These are phyloP conservation scores for Brassica juncea DNA, from an alignment of 345 rosid genomes.

Conservation along the genomic window DNA sequence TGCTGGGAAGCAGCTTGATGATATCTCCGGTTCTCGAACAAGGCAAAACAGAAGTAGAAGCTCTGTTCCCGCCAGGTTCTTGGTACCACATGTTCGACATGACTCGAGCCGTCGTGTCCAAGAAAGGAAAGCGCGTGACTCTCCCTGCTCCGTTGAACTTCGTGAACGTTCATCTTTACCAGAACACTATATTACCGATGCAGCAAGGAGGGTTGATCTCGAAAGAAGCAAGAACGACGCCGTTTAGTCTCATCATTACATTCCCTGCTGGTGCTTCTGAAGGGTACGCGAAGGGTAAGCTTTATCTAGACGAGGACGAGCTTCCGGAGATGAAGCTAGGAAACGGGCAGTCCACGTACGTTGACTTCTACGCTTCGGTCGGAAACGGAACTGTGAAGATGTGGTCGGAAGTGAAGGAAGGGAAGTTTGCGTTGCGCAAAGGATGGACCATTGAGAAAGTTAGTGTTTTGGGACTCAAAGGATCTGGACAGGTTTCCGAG, in stretches of 20 bases:
- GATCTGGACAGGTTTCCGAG: slow-evolving; percentile 44
- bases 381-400: slow-evolving; percentile 62
- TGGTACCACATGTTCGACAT: slow-evolving; percentile 14
- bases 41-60: slow-evolving; percentile 19
- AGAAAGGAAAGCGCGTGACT: neutral
- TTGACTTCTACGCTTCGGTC: slow-evolving; percentile 61
- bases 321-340: neutral
- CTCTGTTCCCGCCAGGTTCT: neutral
- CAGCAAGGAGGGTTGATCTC: neutral
- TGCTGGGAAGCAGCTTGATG: slow-evolving; percentile 83
- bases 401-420: slow-evolving; percentile 81
- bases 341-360: neutral
- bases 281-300: neutral
- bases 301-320: neutral
- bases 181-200: neutral
- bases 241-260: neutral
- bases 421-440: slow-evolving; percentile 67
- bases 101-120: slow-evolving; percentile 43
- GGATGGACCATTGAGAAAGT: slow-evolving; percentile 76
- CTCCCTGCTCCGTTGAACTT: neutral
- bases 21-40: slow-evolving; percentile 87
- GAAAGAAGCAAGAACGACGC: neutral
- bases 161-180: neutral
- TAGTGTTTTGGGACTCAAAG: slow-evolving; percentile 65
- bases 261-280: neutral